Evolutionary conservation across 73 alveolate genomes (phyloP), one percentile per base, ranked within the genome.

Genomic region (Paramecium caudatum): DNA sequence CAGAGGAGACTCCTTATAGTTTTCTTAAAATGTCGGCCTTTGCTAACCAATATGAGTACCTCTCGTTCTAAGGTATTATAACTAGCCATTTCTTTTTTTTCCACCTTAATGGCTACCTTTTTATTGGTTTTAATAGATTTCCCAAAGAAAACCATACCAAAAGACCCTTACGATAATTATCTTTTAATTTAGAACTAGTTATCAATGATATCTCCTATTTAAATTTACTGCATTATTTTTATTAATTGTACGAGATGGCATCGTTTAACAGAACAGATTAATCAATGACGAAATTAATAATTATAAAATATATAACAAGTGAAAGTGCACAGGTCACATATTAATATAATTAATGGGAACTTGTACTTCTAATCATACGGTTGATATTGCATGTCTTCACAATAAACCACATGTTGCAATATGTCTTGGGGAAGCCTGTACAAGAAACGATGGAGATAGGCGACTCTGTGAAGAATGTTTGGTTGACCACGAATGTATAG

Each of bases 21-120:
- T 19, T 34, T 10, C 47, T 82, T n/a, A 88, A 23, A 36, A 74
- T 70, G 2, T 88, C 86, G 15, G 45, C 61, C 88, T 74, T 15
- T 46, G 49, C 21, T 61, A 13, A 47, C 45, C 46, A 23, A 23
- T 17, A 16, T n/a, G 27, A 8, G 19, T 88, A 43, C 90, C 21
- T 47, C 83, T 21, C 88, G 62, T 5, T 36, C 43, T 41, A 74
- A 23, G 16, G 33, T 41, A 9, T 27, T 25, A 17, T 36, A 74
- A 45, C 30, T 41, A 0, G 46, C 16, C 88, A 74, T 74, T 43
- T 74, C 91, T 33, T 17, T 27, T 30, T 61, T 83, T 46, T 88
- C 93, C 2, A 88, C 68, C 39, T 88, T 88, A n/a, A 88, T 80
- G 19, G 93, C 93, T n/a, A 88, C 91, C 1, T 48, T 49, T 17